Percentiles rank a stretch among this genome's conserved stretches.
Evolutionary conservation across 2,329 filamentous ascomycete genomes (phyloP).

Genomic region (Diaporthe sp.): DNA sequence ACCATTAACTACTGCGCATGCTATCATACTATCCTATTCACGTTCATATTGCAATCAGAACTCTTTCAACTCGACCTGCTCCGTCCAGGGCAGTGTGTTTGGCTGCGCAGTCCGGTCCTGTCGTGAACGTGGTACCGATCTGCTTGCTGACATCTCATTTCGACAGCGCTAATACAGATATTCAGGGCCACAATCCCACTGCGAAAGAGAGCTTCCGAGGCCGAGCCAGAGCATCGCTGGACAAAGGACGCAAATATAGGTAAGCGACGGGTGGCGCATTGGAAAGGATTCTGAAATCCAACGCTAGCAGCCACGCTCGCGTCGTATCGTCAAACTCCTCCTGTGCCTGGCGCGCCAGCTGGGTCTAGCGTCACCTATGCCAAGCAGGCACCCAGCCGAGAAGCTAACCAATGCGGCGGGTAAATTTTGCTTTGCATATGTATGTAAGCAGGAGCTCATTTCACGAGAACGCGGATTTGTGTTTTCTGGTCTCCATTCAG

Average conservation of each 20-base stretch:
- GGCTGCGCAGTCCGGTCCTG: background rate
- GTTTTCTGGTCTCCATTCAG: background rate
- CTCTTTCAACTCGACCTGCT: background rate
- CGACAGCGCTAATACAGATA: background rate
- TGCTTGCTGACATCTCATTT: background rate
- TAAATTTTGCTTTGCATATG: background rate
- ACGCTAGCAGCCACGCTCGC: background rate
- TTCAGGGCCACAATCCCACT: background rate
- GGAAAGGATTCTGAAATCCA: constrained; percentile 2
- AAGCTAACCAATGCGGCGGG: background rate
- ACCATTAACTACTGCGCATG: background rate
- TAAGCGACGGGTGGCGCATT: background rate
- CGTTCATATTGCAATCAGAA: background rate
- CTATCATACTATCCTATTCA: background rate
- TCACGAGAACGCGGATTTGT: background rate
- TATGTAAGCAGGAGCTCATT: constrained; percentile 20
- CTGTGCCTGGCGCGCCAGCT: background rate
- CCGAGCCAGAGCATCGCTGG: background rate
- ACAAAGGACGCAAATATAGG: background rate
- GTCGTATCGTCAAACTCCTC: background rate
- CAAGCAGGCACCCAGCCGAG: constrained; percentile 16
- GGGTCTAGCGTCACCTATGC: background rate
- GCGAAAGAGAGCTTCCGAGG: background rate
- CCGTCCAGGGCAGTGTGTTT: no score
- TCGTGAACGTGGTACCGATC: no score